Evolutionary conservation across 495 filamentous ascomycete species (phyloP).

Genomic region (Penicillium silybi): DNA sequence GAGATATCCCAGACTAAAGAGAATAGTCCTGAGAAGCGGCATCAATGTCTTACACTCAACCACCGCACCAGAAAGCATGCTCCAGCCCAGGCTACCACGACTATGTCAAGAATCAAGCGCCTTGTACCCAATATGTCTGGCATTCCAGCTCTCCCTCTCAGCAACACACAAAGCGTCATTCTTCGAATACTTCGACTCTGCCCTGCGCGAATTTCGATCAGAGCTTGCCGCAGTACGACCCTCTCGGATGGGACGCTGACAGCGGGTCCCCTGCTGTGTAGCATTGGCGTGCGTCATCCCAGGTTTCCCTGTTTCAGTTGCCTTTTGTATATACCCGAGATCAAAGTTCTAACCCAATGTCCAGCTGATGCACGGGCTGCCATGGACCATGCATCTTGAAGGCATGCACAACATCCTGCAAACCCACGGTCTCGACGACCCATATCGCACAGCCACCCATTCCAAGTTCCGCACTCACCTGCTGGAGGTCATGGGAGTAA

Average conservation of each 20-base stretch:
- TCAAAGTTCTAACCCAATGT: background rate
- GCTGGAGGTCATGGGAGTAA: slow-evolving; percentile 37
- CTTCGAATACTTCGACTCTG: slow-evolving; percentile 32
- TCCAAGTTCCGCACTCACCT: slow-evolving; percentile 27
- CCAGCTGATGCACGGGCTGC: slow-evolving; percentile 32
- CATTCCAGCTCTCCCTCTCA: slow-evolving; percentile 27
- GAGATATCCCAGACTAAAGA: background rate
- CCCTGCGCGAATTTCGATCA: slow-evolving; percentile 27
- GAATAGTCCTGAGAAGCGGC: slow-evolving; percentile 26
- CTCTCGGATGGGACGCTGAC: slow-evolving; percentile 32
- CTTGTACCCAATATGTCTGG: slow-evolving; percentile 31
- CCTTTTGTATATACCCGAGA: background rate
- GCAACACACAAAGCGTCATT: slow-evolving; percentile 15
- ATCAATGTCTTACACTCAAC: slow-evolving; percentile 36
- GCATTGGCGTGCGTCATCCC: slow-evolving; percentile 29
- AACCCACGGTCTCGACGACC: slow-evolving; percentile 11
- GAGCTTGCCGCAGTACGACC: slow-evolving; percentile 26
- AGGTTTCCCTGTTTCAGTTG: background rate
- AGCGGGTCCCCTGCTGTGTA: slow-evolving; percentile 34
- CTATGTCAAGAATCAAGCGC: slow-evolving; percentile 29
- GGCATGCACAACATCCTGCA: slow-evolving; percentile 36
- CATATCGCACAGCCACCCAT: background rate
- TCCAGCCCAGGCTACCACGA: slow-evolving; percentile 21
- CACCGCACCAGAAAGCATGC: slow-evolving; percentile 16
- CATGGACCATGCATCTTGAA: slow-evolving; percentile 39